Percentiles rank a stretch among this genome's conserved stretches.
These are phyloP conservation scores for Tylopilus balloui DNA, from an alignment of 768 basidiomycete species.

Conservation along the genomic window DNA sequence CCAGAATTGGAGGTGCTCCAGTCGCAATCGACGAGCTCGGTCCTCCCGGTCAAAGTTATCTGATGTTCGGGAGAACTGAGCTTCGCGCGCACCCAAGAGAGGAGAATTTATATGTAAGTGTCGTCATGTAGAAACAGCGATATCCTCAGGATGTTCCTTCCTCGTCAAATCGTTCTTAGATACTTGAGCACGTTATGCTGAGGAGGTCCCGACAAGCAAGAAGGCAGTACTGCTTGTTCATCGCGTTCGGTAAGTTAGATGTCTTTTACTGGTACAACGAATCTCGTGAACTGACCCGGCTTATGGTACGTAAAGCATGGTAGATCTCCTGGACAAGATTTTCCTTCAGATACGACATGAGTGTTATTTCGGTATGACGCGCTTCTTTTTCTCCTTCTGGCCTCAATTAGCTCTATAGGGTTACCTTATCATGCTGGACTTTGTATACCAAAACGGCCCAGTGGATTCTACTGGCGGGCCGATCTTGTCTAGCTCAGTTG, in stretches of 20 bases:
- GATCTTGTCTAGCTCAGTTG: conserved; percentile 59
- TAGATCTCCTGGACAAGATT: conserved; percentile 38
- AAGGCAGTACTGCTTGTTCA: conserved; percentile 65
- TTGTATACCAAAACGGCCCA: conserved; percentile 64
- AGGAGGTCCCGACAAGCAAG: conserved; percentile 55
- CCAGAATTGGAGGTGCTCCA: too few relatives aligned
- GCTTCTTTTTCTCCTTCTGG: conserved; percentile 1
- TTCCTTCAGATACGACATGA: conserved; percentile 73
- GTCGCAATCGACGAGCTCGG: background rate
- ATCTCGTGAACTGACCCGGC: background rate
- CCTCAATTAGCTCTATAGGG: conserved; percentile 38
- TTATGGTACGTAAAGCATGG: background rate
- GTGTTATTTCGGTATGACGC: conserved; percentile 61
- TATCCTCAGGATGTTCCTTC: background rate
- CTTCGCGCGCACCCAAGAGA: too few relatives aligned
- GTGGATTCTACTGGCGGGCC: conserved; percentile 41
- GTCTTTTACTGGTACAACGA: background rate
- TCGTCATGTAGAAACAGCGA: background rate
- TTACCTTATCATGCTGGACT: conserved; percentile 78
- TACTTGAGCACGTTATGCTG: conserved; percentile 19
- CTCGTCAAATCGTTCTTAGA: background rate
- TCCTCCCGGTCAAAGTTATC: conserved; percentile 2
- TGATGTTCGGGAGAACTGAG: conserved; percentile 8
- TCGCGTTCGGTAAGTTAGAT: conserved; percentile 58
- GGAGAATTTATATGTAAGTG: conserved; percentile 10